Conservation (phyloP, 768 basidiomycete species). For the Pleurotus tuoliensis region DNA sequence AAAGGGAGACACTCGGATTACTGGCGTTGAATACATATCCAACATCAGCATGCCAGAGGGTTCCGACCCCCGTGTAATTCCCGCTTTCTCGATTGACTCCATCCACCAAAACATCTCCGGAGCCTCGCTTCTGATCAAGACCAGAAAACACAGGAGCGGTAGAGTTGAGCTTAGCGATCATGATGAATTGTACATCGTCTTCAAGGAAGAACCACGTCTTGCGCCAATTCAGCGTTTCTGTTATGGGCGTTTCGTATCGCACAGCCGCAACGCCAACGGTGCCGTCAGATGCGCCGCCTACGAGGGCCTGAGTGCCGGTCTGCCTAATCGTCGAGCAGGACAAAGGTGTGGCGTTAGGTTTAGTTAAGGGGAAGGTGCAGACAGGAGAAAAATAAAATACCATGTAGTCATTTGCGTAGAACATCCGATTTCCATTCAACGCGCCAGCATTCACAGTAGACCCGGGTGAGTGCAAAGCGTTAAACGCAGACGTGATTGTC, state of each 20-base stretch:
- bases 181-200: slow-evolving; percentile 29
- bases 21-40: slow-evolving; percentile 31
- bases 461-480: slow-evolving; percentile 19
- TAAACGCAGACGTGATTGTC: slow-evolving; percentile 22
- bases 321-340: slow-evolving; percentile 14
- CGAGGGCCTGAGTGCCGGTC: slow-evolving; percentile 24
- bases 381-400: too few relatives aligned
- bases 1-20: slow-evolving; percentile 17
- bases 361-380: too few relatives aligned
- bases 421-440: slow-evolving; percentile 39
- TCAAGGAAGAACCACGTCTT: slow-evolving; percentile 36
- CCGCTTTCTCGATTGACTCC: slow-evolving; percentile 8
- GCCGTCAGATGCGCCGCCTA: slow-evolving; percentile 31
- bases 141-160: slow-evolving; percentile 25
- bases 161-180: slow-evolving; percentile 20
- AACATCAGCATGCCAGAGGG: slow-evolving; percentile 29
- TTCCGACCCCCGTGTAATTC: slow-evolving; percentile 19
- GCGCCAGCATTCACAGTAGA: slow-evolving; percentile 34
- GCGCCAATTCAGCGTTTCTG: slow-evolving; percentile 23
- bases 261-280: slow-evolving; percentile 26
- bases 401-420: slow-evolving; percentile 48
- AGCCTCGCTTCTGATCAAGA: slow-evolving; percentile 26
- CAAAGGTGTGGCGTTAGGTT: slow-evolving; percentile 25
- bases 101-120: slow-evolving; percentile 18
- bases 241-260: slow-evolving; percentile 32